Evolutionary conservation across 2,329 filamentous ascomycete species (phyloP), one percentile per base, ranked within the genome.

Genomic region (Neocatenulostroma microsporum): DNA sequence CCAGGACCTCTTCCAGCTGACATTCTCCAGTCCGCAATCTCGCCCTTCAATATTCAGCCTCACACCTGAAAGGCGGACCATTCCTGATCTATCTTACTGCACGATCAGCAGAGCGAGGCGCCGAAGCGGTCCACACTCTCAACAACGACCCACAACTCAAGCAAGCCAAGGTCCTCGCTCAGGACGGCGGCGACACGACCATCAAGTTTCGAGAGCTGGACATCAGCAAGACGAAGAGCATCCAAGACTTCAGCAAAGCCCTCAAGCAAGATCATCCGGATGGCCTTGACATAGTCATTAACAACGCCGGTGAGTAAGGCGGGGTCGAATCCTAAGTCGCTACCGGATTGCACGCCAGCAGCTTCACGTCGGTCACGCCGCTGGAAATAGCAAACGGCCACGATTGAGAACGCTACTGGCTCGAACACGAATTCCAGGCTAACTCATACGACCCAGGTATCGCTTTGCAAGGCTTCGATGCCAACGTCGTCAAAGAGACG

Each of bases 61-160:
- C 70, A 3, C 52, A 63, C 3, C 53, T 70, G 37, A 65, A 67
- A 41, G 63, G 56, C 36, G 36, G 33, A n/a, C 59, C 67, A 2
- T 59, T 74, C 18, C 56, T 72, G 21, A 70, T 74, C 37, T 75
- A 74, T 53, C 61, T 74, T 2, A 72, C 70, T 2, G 68, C 71
- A 0, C 67, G 71, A 36, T 70, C 72, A 32, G 49, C 62, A 29
- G 50, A 60, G 19, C 55, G 67, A 35, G 71, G 71, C 24, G 63
- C 68, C 48, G 62, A 63, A 25, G 71, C 71, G 0, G 44, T 73
- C 10, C 55, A 62, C 10, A 47, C 53, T 6, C 58, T 74, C 6
- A 51, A 63, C 13, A 46, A 57, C 21, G 71, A 74, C 41, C 47
- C 58, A 1, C 60, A 64, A 29, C 48, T 74, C 21, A 64, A 66